phyloP scores from a whole-genome alignment of 495 filamentous ascomycete genomes.

The Penicillium macrosclerotiorum region DNA sequence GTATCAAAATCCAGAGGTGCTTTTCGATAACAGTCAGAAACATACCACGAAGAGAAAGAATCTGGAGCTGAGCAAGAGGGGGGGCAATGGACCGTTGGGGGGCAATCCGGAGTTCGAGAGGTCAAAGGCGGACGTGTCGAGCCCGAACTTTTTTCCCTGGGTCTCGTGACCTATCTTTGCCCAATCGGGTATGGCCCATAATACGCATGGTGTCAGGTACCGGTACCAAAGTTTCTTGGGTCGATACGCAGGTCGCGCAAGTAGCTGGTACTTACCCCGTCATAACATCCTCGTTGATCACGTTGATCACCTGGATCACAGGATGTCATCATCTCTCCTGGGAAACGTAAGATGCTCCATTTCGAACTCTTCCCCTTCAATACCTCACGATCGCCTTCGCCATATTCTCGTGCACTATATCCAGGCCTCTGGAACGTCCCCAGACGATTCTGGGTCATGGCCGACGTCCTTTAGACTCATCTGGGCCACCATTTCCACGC shows the following conservation, averaged over 20 bases:
- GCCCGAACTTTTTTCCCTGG: conserved; percentile 26
- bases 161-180: conserved; percentile 24
- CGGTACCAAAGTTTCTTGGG: neutral
- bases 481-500: conserved; percentile 9
- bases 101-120: conserved; percentile 1
- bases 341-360: conserved; percentile 13
- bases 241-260: neutral
- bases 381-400: neutral
- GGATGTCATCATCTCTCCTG: conserved; percentile 24
- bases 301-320: conserved; percentile 15
- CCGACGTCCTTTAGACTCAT: conserved; percentile 8
- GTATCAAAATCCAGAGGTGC: neutral
- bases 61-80: too few species aligned
- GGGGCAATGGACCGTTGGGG: neutral
- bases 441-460: conserved; percentile 17
- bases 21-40: neutral
- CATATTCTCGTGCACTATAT: neutral
- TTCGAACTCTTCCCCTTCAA: neutral
- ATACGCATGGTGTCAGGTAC: neutral
- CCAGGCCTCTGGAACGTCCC: neutral
- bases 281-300: conserved; percentile 17
- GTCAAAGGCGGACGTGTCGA: conserved; percentile 14
- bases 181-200: conserved; percentile 4
- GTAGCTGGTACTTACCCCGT: conserved; percentile 16
- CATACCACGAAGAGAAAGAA: conserved; percentile 4